A percentile compares a stretch with the other conserved stretches of the same genome.
Evolutionary conservation across 176 grass and related monocot genomes (phyloP).

Genomic region (Musa troglodytarum): DNA sequence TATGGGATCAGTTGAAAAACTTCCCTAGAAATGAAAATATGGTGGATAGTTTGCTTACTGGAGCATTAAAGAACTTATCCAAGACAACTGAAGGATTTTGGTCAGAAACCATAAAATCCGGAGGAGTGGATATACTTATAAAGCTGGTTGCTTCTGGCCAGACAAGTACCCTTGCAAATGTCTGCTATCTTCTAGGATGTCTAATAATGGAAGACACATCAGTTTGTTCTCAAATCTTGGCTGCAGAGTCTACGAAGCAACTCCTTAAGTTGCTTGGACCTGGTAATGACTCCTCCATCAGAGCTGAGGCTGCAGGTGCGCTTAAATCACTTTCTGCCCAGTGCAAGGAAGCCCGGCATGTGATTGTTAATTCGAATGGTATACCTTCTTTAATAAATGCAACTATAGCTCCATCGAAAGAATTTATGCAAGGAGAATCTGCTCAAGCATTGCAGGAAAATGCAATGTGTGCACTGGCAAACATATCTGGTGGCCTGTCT

Average conservation of each 20-base stretch:
- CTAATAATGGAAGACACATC: constrained; percentile 90
- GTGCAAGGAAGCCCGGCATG: constrained; percentile 85
- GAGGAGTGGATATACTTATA: constrained; percentile 87
- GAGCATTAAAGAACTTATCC: constrained; percentile 12
- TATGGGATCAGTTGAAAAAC: constrained; percentile 15
- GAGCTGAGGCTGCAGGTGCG: constrained; percentile 88
- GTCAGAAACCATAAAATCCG: constrained; percentile 36
- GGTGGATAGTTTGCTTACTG: constrained; percentile 11
- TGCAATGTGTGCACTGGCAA: constrained; percentile 98
- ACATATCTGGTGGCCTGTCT: constrained; percentile 96
- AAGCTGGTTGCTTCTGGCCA: constrained; percentile 78
- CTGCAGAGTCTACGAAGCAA: constrained; percentile 76
- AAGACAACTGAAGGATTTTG: constrained; percentile 15
- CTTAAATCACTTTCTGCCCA: constrained; percentile 90
- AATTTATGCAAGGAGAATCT: constrained; percentile 99
- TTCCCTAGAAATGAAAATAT: constrained; percentile 10
- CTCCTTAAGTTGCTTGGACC: constrained; percentile 91
- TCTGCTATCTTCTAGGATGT: constrained; percentile 33
- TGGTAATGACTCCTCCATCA: constrained; percentile 77
- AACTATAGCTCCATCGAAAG: constrained; percentile 98
- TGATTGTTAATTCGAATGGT: constrained; percentile 97
- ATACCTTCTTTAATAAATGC: constrained; percentile 99
- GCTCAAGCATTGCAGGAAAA: constrained; percentile 98
- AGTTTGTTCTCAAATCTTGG: constrained; percentile 77
- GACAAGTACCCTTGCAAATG: constrained; percentile 12